Evolutionary conservation across 208 protist genomes (phyloP), one percentile per base, ranked within the genome.

Genomic region (Sergeia podlipaevii): DNA sequence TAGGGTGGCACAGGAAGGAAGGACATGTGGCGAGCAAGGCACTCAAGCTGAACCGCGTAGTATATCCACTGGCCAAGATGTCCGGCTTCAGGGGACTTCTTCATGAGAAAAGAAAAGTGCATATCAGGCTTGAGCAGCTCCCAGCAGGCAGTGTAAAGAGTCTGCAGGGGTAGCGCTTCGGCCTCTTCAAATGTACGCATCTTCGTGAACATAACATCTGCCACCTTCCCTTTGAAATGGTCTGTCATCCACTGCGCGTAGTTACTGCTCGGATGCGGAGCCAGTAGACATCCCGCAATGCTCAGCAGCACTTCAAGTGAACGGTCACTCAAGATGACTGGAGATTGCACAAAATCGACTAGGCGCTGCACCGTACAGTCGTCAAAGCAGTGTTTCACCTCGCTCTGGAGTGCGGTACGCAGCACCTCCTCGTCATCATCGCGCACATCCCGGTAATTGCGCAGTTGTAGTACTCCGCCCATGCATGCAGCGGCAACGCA

Each of bases 191-290:
- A 83, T 11, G 48, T 60, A 26, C 69, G 53, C 62, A 90, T 74
- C 51, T 74, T 77, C 4, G 63, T 45, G 60, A 75, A 68, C 44
- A 86, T 42, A 24, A 70, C 63, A 17, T 60, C 60, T 1, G 59
- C 47, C 38, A 83, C 50, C 21, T 77, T 78, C 24, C 68, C 75
- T 28, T 65, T 67, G 59, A 81, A 85, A 45, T 76, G 73, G 8
- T 81, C 68, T 18, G 59, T 38, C 26, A 90, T 36, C 74, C 77
- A 90, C 5, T 72, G 53, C 1, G 36, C 45, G 21, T 74, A 79
- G 32, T 72, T 61, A 21, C 49, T 24, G 4, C 38, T 38, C 10
- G 64, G 44, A n/a, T 66, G 36, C 5, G 59, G 46, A 24, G 82
- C 66, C 17, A 90, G 67, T 10, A 90, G 64, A 6, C 65, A 63